Percentiles rank a stretch among this genome's conserved stretches.
Conservation (phyloP, 2,329 filamentous ascomycete species). For the Neoscytalidium dimidiatum region DNA sequence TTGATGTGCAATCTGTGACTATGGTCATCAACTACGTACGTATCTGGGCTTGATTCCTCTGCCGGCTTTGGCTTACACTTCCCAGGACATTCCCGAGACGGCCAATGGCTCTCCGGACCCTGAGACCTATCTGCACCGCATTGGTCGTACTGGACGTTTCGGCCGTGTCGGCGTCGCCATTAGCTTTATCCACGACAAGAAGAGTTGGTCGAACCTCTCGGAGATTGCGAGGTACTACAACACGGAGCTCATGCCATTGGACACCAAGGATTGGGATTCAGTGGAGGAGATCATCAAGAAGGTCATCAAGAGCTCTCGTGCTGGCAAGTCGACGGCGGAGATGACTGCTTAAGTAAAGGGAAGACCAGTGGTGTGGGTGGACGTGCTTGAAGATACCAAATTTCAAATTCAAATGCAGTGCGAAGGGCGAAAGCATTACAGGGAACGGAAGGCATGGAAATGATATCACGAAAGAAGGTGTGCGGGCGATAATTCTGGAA, state of each 20-base stretch:
- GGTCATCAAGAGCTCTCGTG: constrained; percentile 47
- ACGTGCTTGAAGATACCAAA: constrained; percentile 6
- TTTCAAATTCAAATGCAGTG: neutral
- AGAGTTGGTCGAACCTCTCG: constrained; percentile 76
- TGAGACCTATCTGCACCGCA: constrained; percentile 97
- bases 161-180: constrained; percentile 95
- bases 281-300: constrained; percentile 81
- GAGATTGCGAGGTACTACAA: constrained; percentile 79
- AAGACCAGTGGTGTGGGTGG: neutral
- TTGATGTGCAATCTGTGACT: constrained; percentile 87
- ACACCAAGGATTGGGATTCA: constrained; percentile 86
- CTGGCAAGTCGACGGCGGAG: constrained; percentile 42
- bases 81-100: constrained; percentile 57
- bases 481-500: neutral
- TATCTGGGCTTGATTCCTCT: constrained; percentile 20
- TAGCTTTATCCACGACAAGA: constrained; percentile 86
- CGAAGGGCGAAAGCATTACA: neutral
- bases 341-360: constrained; percentile 30
- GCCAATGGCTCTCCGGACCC: constrained; percentile 73
- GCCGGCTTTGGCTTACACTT: constrained; percentile 35
- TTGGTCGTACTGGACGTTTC: constrained; percentile 94
- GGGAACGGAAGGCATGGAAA: neutral
- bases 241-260: constrained; percentile 78
- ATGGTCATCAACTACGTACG: constrained; percentile 95
- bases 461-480: neutral